phyloP scores from a whole-genome alignment of 441 rosid species.

The Jatropha podagrica region DNA sequence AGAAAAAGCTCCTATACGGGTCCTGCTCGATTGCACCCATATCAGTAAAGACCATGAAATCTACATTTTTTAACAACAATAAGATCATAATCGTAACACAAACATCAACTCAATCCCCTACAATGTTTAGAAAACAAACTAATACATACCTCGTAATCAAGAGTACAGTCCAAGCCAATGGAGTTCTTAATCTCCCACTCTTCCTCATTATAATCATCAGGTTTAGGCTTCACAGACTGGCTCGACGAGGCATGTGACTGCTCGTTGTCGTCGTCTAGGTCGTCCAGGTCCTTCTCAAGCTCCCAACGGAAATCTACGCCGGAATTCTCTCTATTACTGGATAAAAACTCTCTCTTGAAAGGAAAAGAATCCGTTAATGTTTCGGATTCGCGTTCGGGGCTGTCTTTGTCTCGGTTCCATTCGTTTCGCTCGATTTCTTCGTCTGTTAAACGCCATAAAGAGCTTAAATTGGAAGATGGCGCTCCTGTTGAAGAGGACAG shows the following conservation, averaged over 20 bases:
- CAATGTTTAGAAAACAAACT: background rate
- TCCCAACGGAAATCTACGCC: conserved; percentile 21
- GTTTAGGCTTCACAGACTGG: conserved; percentile 31
- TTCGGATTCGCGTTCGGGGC: conserved; percentile 27
- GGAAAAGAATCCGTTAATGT: background rate
- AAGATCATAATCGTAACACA: too few species aligned
- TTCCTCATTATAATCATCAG: conserved; percentile 66
- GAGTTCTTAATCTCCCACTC: conserved; percentile 86
- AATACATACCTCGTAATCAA: conserved; percentile 66
- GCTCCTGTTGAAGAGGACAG: conserved; percentile 25
- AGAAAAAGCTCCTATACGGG: too few species aligned
- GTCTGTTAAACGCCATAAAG: conserved; percentile 74
- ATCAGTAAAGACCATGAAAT: background rate
- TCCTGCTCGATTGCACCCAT: too few species aligned
- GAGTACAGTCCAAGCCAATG: conserved; percentile 75
- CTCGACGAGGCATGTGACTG: conserved; percentile 9
- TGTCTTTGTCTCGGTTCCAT: conserved; percentile 47
- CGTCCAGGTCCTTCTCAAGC: conserved; percentile 52
- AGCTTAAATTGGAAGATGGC: conserved; percentile 34
- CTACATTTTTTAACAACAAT: background rate
- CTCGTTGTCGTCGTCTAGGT: conserved; percentile 43
- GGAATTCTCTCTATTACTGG: conserved; percentile 4
- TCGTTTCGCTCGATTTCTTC: conserved; percentile 55
- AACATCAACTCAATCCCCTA: background rate
- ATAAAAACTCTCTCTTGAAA: conserved; percentile 17